Percentiles rank a stretch among this genome's conserved stretches.
Evolutionary conservation across 1,139 yeast species (phyloP).

Genomic region (Suhomyces coccinellae): DNA sequence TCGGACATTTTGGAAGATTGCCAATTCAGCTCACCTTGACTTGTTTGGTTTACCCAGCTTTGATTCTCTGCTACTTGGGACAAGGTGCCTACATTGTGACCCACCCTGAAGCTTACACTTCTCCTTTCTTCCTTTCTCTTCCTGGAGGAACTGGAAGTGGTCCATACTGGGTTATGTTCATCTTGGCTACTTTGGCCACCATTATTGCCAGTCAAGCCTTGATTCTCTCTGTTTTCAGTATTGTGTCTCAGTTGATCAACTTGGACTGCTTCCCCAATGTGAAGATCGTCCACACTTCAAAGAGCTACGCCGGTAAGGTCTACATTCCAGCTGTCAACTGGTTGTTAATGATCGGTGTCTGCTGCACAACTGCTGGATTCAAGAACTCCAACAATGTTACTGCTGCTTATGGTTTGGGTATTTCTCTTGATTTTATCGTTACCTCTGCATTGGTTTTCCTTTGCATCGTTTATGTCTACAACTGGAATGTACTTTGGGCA

Average conservation of each 20-base stretch:
- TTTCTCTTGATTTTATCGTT: conserved; percentile 53
- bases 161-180: conserved; percentile 54
- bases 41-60: conserved; percentile 50
- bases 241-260: conserved; percentile 51
- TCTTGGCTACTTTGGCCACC: conserved; percentile 53
- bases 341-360: conserved; percentile 50
- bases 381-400: conserved; percentile 51
- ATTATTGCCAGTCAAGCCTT: conserved; percentile 63
- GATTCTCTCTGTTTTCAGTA: conserved; percentile 55
- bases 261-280: conserved; percentile 56
- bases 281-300: conserved; percentile 45
- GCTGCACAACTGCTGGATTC: conserved; percentile 53
- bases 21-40: conserved; percentile 51
- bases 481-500: conserved; percentile 35
- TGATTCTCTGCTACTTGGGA: conserved; percentile 55
- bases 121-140: conserved; percentile 49
- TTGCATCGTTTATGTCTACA: conserved; percentile 48
- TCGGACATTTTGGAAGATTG: conserved; percentile 53
- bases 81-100: conserved; percentile 52
- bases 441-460: conserved; percentile 49
- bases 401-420: conserved; percentile 62
- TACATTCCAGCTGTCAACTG: conserved; percentile 53
- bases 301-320: conserved; percentile 46
- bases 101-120: conserved; percentile 41
- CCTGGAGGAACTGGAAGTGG: conserved; percentile 50